Base-by-base conservation (phyloP, 345 rosid genomes). In the Syzygium oleosum region DNA sequence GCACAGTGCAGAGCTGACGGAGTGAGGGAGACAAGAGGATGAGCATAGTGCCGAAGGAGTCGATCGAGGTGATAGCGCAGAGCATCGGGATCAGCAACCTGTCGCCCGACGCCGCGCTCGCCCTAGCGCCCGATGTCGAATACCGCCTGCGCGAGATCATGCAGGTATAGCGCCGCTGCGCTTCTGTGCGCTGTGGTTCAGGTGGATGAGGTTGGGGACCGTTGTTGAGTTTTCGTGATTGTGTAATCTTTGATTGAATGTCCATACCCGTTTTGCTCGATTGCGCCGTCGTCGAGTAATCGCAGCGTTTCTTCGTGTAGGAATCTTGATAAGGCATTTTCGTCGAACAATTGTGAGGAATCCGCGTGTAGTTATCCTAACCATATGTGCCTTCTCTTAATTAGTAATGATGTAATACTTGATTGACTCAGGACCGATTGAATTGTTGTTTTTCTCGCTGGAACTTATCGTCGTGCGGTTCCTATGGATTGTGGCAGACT, bases 111-210 rank as follows among this genome's bases (percentile, higher is more conserved):
- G 99, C 94, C 38, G 96, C 97, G 15, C 94, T 95, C 25, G 91
- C 94, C 87, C 99, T 98, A 84, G 99, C 99, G 87, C 96, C 99
- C 17, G 98, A 98, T 87, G 98, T 96, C 86, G 99, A 96, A 88
- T 98, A 95, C 87, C 98, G 98, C 41, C 91, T 95, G 92, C 98
- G 98, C 85, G 97, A 98, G 92, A 94, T 96, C 87, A 95, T 96
- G 95, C 99, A 96, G 98, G 99, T 95, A 4, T 38, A 38, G 46
- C 10, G 34, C 55, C 80, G 22, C 41, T 13, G 22, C 6, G 83
- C 55, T 61, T 49, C 41, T 56, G 29, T 29, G 19, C 46, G 34
- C 56, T 15, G 61, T 19, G 19, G 49, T 38, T 73, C 83, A 22
- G 49, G 49, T 22, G 83, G 49, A 73, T 73, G 83, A 73, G 49